A percentile compares a stretch with the other conserved stretches of the same genome.
Evolutionary conservation across 805 yeast genomes (phyloP).

Genomic region (Saccharomycopsis synnaedendra): DNA sequence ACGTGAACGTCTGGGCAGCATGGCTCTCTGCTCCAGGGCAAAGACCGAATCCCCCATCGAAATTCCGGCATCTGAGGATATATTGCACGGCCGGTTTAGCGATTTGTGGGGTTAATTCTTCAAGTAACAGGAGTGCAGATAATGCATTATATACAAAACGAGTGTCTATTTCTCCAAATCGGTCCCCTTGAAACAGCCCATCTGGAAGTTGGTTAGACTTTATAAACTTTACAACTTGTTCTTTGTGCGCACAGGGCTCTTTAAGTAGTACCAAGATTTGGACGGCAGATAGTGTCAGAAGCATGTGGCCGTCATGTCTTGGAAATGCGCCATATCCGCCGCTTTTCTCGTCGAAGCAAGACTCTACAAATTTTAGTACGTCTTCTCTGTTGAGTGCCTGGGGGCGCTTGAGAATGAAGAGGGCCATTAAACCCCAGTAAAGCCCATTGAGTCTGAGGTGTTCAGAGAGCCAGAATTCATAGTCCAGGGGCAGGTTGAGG

Average conservation of each 20-base stretch:
- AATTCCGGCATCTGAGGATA: slow-evolving; percentile 64
- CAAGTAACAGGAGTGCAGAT: slow-evolving; percentile 61
- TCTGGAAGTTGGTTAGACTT: slow-evolving; percentile 25
- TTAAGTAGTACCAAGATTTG: slow-evolving; percentile 67
- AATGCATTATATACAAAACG: slow-evolving; percentile 80
- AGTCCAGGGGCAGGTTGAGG: slow-evolving; percentile 41
- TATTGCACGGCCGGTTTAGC: slow-evolving; percentile 56
- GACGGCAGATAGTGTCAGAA: slow-evolving; percentile 76
- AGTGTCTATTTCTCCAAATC: slow-evolving; percentile 87
- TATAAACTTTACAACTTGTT: slow-evolving; percentile 28
- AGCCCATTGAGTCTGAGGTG: slow-evolving; percentile 85
- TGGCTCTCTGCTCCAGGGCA: slow-evolving; percentile 94
- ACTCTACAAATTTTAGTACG: slow-evolving; percentile 54
- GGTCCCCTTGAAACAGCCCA: slow-evolving; percentile 85
- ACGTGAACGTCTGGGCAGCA: slow-evolving; percentile 84
- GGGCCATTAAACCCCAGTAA: slow-evolving; percentile 88
- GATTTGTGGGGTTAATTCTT: slow-evolving; percentile 38
- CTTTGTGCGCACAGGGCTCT: slow-evolving; percentile 30
- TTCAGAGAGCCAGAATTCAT: slow-evolving; percentile 82
- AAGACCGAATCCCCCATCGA: slow-evolving; percentile 93
- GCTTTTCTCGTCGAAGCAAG: slow-evolving; percentile 25
- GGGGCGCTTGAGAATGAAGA: slow-evolving; percentile 45
- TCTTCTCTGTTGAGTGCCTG: slow-evolving; percentile 50
- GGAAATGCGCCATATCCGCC: slow-evolving; percentile 93
- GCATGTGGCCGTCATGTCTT: slow-evolving; percentile 76